A percentile compares a stretch with the other conserved stretches of the same genome.
phyloP scores from a whole-genome alignment of 2,329 filamentous ascomycete species.

The Fusarium humuli region DNA sequence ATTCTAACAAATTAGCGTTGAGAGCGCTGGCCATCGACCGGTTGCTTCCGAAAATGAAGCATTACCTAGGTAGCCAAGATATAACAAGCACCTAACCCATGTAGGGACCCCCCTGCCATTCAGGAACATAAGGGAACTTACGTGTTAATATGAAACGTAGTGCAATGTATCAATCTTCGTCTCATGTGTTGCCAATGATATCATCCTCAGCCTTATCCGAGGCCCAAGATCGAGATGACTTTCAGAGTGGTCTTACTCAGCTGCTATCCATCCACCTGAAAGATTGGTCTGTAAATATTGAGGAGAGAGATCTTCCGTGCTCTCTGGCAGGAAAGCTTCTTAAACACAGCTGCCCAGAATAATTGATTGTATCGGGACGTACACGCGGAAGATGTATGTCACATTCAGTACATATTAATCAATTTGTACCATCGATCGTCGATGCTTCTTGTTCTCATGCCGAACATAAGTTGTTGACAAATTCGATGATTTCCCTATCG shows the following conservation, averaged over 20 bases:
- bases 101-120: slow-evolving; percentile 29
- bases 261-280: not conserved
- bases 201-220: slow-evolving; percentile 24
- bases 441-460: not conserved
- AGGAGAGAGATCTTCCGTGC: not conserved
- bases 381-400: not conserved
- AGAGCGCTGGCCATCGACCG: slow-evolving; percentile 11
- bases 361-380: not conserved
- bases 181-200: slow-evolving; percentile 29
- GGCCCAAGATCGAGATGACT: not conserved
- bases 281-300: not conserved
- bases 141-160: slow-evolving; percentile 28
- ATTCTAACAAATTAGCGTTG: not conserved
- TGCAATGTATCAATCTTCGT: slow-evolving; percentile 24
- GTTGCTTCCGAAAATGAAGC: slow-evolving; percentile 22
- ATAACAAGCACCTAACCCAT: slow-evolving; percentile 16
- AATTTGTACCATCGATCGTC: not conserved
- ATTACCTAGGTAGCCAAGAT: slow-evolving; percentile 5
- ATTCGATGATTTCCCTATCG: slow-evolving; percentile 42
- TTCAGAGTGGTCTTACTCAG: not conserved
- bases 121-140: not conserved
- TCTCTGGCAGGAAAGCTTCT: not conserved
- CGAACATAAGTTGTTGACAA: slow-evolving; percentile 32
- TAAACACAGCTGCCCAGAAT: not conserved
- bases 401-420: not conserved